Evolutionary conservation across 768 basidiomycete species (phyloP).

Genomic region (Suillus plorans): DNA sequence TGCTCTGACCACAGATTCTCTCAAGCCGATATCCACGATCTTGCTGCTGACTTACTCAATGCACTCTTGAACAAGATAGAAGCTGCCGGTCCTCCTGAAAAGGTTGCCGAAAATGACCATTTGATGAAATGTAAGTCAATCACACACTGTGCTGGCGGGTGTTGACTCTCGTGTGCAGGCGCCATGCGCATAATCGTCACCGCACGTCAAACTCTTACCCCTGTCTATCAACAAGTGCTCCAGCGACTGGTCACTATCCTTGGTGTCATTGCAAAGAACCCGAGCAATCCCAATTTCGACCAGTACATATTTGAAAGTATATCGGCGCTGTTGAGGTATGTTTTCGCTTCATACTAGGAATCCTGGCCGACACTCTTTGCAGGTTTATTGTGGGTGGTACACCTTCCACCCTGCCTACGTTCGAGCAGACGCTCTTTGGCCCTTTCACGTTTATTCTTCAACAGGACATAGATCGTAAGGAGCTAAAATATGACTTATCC

Average conservation of each 20-base stretch:
- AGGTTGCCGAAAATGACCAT: slow-evolving; percentile 96
- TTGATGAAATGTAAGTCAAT: slow-evolving; percentile 86
- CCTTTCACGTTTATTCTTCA: slow-evolving; percentile 87
- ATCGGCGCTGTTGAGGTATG: slow-evolving; percentile 85
- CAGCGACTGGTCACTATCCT: slow-evolving; percentile 79
- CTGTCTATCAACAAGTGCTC: slow-evolving; percentile 64
- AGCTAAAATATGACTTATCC: background rate
- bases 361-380: slow-evolving; percentile 5
- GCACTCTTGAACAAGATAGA: slow-evolving; percentile 82
- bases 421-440: slow-evolving; percentile 81
- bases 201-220: slow-evolving; percentile 73
- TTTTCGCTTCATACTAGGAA: background rate
- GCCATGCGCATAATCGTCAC: slow-evolving; percentile 93
- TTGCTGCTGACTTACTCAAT: slow-evolving; percentile 70
- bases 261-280: slow-evolving; percentile 89
- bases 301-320: slow-evolving; percentile 97
- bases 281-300: slow-evolving; percentile 96
- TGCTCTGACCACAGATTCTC: slow-evolving; percentile 60
- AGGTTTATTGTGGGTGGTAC: slow-evolving; percentile 82
- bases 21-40: slow-evolving; percentile 82
- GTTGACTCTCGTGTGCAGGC: slow-evolving; percentile 46
- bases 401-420: slow-evolving; percentile 62
- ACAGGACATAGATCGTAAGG: slow-evolving; percentile 88
- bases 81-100: slow-evolving; percentile 75
- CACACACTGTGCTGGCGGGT: background rate